These are phyloP conservation scores for Suhomyces maxii DNA, from an alignment of 1,139 yeast genomes.

Conservation along the genomic window DNA sequence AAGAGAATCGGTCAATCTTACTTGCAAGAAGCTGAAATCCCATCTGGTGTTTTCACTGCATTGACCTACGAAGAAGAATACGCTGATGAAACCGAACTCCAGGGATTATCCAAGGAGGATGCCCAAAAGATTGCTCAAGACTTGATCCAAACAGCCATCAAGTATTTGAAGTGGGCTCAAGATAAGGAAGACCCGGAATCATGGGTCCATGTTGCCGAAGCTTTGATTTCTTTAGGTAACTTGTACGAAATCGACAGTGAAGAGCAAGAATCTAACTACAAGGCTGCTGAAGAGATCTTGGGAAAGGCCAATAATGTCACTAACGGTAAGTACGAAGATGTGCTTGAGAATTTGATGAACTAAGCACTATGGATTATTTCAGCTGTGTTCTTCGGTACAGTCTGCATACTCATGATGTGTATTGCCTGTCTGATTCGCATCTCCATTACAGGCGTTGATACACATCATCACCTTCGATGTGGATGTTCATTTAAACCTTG, in stretches of 20 bases:
- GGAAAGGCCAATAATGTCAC: constrained; percentile 72
- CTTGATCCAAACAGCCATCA: constrained; percentile 55
- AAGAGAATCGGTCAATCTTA: constrained; percentile 61
- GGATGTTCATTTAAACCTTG: too few relatives aligned
- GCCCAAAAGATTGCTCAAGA: constrained; percentile 54
- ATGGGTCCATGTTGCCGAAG: constrained; percentile 85
- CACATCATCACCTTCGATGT: too few relatives aligned
- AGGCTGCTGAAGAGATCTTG: constrained; percentile 63
- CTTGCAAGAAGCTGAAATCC: constrained; percentile 63
- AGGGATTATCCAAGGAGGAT: constrained; percentile 40
- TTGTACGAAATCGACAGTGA: constrained; percentile 60
- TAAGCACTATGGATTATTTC: too few relatives aligned
- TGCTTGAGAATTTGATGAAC: constrained; percentile 44
- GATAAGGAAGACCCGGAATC: constrained; percentile 75
- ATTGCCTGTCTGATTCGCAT: too few relatives aligned
- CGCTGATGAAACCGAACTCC: constrained; percentile 38
- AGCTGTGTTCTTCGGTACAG: too few relatives aligned
- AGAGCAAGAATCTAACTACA: constrained; percentile 65
- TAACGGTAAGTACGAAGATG: constrained; percentile 67
- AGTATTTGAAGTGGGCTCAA: constrained; percentile 57
- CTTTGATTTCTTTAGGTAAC: constrained; percentile 76
- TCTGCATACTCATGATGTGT: too few relatives aligned
- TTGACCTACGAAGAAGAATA: constrained; percentile 59
- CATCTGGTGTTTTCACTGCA: constrained; percentile 54
- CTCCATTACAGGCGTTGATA: too few relatives aligned